Evolutionary conservation across 2,329 filamentous ascomycete genomes (phyloP), one percentile per base, ranked within the genome.

Genomic region (Phialophora expanda): DNA sequence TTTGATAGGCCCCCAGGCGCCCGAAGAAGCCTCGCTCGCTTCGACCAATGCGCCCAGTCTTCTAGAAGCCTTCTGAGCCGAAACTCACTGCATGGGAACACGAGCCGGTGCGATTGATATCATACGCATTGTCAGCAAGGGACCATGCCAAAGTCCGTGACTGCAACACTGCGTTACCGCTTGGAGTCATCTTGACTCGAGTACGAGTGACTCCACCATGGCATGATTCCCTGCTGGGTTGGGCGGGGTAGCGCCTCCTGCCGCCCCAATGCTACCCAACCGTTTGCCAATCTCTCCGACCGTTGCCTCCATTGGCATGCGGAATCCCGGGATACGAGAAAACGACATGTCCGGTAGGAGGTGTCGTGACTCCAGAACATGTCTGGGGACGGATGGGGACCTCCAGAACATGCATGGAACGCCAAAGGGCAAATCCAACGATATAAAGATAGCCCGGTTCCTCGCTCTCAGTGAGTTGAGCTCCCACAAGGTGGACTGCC

Each of bases 121-220:
- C 24, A 59, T 2, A 17, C 46, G 26, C 41, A 50, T 17, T 17
- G 24, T 51, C 14, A 51, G 48, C 48, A 51, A 14, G 44, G 24
- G 48, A 51, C 20, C 20, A 28, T 14, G 48, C 20, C 20, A n/a
- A 51, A 51, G 14, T 32, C 24, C 55, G 62, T 56, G 50, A 60
- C 24, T 65, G 62, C 55, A 57, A 61, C 55, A 56, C 59, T 48
- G 44, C 60, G 50, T 63, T 58, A 41, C 64, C 64, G 26, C 54
- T 60, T 46, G 53, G 28, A 53, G 64, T 30, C 17, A 41, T 32
- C 28, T 20, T 14, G 53, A 55, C 22, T 55, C 53, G 20, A 61
- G 20, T 20, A 22, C 14, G 22, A 50, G 51, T 14, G 12, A 60
- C 32, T 46, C 26, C 28, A 38, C 58, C 28, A 41, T 53, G 28